Percentiles rank a stretch among this genome's conserved stretches.
These are phyloP conservation scores for Geosmithia flava DNA, from an alignment of 2,329 filamentous ascomycete species.

Conservation along the genomic window DNA sequence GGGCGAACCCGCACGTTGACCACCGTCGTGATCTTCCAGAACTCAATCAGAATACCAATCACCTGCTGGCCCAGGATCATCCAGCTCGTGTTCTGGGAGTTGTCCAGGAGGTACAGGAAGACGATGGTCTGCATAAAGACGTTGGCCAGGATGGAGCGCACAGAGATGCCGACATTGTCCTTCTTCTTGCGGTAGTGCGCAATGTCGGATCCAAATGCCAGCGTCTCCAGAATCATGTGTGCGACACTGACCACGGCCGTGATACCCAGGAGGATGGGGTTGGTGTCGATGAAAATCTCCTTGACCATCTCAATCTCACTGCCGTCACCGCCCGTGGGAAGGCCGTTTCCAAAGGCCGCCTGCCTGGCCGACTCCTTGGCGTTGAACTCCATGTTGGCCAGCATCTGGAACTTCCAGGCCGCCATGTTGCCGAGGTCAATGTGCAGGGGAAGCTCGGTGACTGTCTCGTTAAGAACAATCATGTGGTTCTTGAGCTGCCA, in stretches of 20 bases:
- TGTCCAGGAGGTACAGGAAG: conserved; percentile 93
- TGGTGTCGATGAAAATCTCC: conserved; percentile 86
- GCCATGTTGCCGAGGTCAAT: conserved; percentile 72
- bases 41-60: conserved; percentile 56
- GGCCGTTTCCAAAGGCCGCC: conserved; percentile 59
- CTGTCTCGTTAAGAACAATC: conserved; percentile 82
- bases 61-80: conserved; percentile 96
- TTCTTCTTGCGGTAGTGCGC: conserved; percentile 99
- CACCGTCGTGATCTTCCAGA: conserved; percentile 94
- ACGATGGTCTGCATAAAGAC: conserved; percentile 96
- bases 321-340: conserved; percentile 74
- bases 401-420: conserved; percentile 81
- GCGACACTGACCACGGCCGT: conserved; percentile 76
- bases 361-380: conserved; percentile 73
- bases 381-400: conserved; percentile 76
- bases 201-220: conserved; percentile 96
- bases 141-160: conserved; percentile 91
- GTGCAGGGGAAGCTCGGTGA: conserved; percentile 68
- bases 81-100: conserved; percentile 96
- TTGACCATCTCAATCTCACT: conserved; percentile 96
- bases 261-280: conserved; percentile 76
- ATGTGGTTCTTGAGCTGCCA: conserved; percentile 93
- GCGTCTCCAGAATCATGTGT: conserved; percentile 89
- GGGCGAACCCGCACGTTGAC: conserved; percentile 77
- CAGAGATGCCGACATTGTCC: conserved; percentile 92